These are phyloP conservation scores for Sarocladium brachiariae DNA, from an alignment of 2,329 filamentous ascomycete genomes.

Conservation along the genomic window DNA sequence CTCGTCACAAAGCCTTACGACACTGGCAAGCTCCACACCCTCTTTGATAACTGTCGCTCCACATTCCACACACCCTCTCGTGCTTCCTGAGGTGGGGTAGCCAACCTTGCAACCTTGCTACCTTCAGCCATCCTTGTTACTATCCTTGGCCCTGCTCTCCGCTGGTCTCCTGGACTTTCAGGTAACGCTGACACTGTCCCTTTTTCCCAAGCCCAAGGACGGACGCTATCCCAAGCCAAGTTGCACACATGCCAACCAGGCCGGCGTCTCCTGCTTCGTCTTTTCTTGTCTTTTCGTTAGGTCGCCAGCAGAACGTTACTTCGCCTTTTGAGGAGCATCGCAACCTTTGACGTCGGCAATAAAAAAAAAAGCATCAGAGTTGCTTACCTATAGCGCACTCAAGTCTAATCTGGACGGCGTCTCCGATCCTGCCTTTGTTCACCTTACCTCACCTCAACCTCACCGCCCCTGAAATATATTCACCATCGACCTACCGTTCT, in stretches of 20 bases:
- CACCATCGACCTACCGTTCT: neutral
- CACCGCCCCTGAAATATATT: conserved; percentile 2
- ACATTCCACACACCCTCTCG: conserved; percentile 1
- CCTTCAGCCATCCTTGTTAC: neutral
- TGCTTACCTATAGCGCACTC: neutral
- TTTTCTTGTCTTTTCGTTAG: conserved; percentile 3
- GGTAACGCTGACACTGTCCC: conserved; percentile 8
- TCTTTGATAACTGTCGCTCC: neutral
- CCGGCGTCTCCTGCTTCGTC: neutral
- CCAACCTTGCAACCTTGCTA: neutral
- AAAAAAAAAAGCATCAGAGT: neutral
- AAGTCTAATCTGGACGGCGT: neutral
- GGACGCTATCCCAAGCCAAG: conserved; percentile 9
- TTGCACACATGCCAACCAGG: neutral
- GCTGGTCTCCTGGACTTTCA: conserved; percentile 6
- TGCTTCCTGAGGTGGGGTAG: neutral
- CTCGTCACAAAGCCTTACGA: neutral
- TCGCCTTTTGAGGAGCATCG: too few relatives aligned
- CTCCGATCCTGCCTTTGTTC: conserved; percentile 4
- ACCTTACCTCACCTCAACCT: too few relatives aligned
- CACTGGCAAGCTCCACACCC: conserved; percentile 2
- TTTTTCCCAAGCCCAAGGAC: conserved; percentile 1
- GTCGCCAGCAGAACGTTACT: neutral
- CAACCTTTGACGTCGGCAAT: too few relatives aligned
- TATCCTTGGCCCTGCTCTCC: conserved; percentile 4